phyloP scores from a whole-genome alignment of 306 rosid species.

The Carpinus fangiana region DNA sequence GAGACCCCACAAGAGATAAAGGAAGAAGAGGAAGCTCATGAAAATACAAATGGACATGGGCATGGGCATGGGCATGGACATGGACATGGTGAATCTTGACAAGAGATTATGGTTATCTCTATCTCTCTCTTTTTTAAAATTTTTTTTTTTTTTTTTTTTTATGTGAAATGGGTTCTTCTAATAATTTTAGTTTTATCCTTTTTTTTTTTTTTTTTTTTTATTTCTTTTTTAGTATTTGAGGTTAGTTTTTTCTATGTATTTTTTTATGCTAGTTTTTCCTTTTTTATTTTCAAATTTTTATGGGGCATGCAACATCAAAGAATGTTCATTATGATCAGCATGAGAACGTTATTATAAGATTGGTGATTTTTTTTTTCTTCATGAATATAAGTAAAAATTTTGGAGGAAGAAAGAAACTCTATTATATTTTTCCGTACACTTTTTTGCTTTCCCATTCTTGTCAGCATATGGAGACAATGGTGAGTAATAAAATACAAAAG shows the following conservation, averaged over 20 bases:
- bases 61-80: background rate
- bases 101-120: background rate
- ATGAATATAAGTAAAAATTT: background rate
- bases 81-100: conserved; percentile 9
- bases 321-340: background rate
- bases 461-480: background rate
- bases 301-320: background rate
- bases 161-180: background rate
- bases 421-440: background rate
- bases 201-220: background rate
- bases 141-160: background rate
- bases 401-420: background rate
- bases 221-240: background rate
- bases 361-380: background rate
- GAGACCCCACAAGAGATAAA: conserved; percentile 43
- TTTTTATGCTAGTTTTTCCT: background rate
- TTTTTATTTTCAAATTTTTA: background rate
- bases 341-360: background rate
- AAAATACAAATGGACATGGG: conserved; percentile 17
- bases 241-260: background rate
- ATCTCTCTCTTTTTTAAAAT: background rate
- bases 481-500: background rate
- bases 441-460: background rate
- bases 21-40: conserved; percentile 36
- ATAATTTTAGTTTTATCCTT: too few species aligned